Evolutionary conservation across 768 basidiomycete genomes (phyloP), one percentile per base, ranked within the genome.

Genomic region (Boletus edulis): DNA sequence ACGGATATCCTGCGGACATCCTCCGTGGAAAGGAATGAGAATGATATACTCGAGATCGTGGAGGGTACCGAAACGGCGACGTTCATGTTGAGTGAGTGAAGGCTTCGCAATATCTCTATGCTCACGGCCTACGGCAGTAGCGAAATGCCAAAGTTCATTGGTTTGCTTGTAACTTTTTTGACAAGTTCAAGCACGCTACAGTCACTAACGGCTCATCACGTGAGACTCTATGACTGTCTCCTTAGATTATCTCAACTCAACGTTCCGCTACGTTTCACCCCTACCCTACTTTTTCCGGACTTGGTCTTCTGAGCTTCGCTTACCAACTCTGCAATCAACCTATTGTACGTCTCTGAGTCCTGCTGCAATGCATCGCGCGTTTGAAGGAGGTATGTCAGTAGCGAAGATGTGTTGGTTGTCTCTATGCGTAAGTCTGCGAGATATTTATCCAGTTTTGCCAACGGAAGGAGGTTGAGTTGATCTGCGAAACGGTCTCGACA

Each of bases 1-100:
- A 98, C 96, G n/a, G 94, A 96, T 67, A 98, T 93, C 54, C 89
- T 84, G 43, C 89, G 84, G 66, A 98, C 81, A 72, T 99, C 95
- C 62, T 89, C 81, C 14, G 91, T 77, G 15, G 89, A 84, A 49
- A 99, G 84, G 71, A 94, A 96, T 1, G 94, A 94, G 72, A 99
- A 99, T 10, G 94, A 93, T 56, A 98, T 74, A 58, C 89, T 87
- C 51, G 85, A 74, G 58, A 95, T 86, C 31, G 86, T 83, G 0
- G 94, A 88, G n/a, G 93, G 88, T 41, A 98, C 72, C 13, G 95
- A 87, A 62, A 89, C 83, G 5, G 94, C 80, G 73, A 96, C 90
- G 73, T 99, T 95, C 96, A 98, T 93, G 55, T 51, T 47, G 51
- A 31, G 35, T 38, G 42, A 39, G 27, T 18, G 14, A 45, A 39